Evolutionary conservation across 2,329 filamentous ascomycete genomes (phyloP), one percentile per base, ranked within the genome.

Genomic region (Pseudocercospora fuligena): DNA sequence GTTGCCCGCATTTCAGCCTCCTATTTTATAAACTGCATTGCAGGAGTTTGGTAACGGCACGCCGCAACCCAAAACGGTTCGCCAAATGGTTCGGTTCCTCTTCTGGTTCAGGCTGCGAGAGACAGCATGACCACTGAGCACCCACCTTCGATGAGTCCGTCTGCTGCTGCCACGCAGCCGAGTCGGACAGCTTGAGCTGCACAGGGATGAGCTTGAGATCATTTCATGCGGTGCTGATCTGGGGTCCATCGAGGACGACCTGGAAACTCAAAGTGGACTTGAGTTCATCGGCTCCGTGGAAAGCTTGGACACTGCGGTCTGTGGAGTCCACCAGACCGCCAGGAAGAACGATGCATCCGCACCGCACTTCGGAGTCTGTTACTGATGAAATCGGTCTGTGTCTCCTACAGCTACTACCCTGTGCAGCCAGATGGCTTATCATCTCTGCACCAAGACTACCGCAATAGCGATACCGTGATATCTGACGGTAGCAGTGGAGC

Each of bases 171-270:
- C 61, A 40, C 46, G 40, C 25, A 62, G 31, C 27, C 8, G 47
- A 54, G 47, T 43, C 49, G 59, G 59, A 61, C 53, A 49, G 46
- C 46, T 49, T 54, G 51, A 23, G 51, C 51, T 19, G 25, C 31
- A 16, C 51, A 56, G 51, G 51, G 51, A 56, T n/a, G 60, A 54
- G 46, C 27, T 47, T 31, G 47, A 29, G 27, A 40, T 58, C 61
- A 58, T 47, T 63, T 49, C 51, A 57, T 57, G 61, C 61, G 61
- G 33, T 63, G 61, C 47, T 57, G 53, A 63, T 63, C 61, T 47
- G 53, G 61, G 40, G 61, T 53, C 33, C 11, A 36, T 58, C 49
- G 33, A 53, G 27, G 54, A 23, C n/a, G 31, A 40, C 11, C 19
- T 51, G 33, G 36, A 49, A 64, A 64, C 19, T 33, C 54, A 59